Evolutionary conservation across 108 stramenopile species (phyloP).

Genomic region (Pseudonitzschia multistriata): DNA sequence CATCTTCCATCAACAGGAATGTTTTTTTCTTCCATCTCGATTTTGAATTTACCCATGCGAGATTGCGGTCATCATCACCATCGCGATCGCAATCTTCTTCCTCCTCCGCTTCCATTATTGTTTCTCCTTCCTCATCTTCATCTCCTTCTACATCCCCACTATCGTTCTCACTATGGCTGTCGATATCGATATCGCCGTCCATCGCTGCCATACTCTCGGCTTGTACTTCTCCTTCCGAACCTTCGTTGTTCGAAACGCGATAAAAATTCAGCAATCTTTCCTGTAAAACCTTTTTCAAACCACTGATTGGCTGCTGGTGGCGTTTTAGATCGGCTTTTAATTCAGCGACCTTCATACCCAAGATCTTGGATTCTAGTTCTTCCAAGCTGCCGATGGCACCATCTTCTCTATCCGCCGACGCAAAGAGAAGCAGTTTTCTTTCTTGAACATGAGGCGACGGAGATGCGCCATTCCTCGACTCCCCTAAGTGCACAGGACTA

Average conservation of each 20-base stretch:
- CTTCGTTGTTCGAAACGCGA: not conserved
- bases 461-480: not conserved
- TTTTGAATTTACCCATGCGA: conserved; percentile 4
- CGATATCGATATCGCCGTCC: not conserved
- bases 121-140: not conserved
- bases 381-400: not conserved
- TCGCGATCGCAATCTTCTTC: not conserved
- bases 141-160: not conserved
- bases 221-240: not conserved
- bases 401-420: not conserved
- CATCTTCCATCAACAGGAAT: conserved; percentile 40
- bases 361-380: not conserved
- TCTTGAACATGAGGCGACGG: not conserved
- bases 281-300: conserved; percentile 3
- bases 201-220: no score
- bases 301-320: not conserved
- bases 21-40: conserved; percentile 40
- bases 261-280: conserved; percentile 4
- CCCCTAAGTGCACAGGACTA: not conserved
- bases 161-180: not conserved
- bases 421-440: not conserved
- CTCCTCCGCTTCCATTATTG: not conserved
- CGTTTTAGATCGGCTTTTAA: not conserved
- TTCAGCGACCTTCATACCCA: conserved; percentile 1
- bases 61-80: not conserved